Evolutionary conservation across 129 eudicot species (phyloP), one percentile per base, ranked within the genome.

Genomic region (Chrysanthemum lavandulifolium): DNA sequence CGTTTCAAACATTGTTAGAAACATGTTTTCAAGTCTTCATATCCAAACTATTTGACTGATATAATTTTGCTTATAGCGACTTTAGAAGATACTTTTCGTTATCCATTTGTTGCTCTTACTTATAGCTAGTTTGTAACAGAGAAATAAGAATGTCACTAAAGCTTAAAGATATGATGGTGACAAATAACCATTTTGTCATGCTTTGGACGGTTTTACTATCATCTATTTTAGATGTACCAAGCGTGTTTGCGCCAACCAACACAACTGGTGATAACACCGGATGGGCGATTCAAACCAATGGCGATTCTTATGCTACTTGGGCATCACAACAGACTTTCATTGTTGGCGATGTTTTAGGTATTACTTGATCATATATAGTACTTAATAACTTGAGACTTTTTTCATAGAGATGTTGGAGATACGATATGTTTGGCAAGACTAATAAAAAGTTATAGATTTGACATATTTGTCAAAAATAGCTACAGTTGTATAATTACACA

Each of bases 331-430:
- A 77, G 4, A 69, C 61, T 2, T 80, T 69, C n/a, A 33, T 53
- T 13, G 75, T 62, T 4, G 83, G 80, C 21, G 87, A 79, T 64
- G 49, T 67, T 73, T 66, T 83, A 52, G 84, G 84, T 83, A 76
- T 51, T 18, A n/a, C 18, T 7, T 73, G 40, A 60, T 4, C 45
- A 12, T 16, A 12, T 11, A 27, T 40, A 62, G 2, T 18, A n/a
- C 18, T 8, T 73, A 58, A 47, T 4, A 23, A 23, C 25, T 23
- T 23, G 1, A 23, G 25, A 23, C 25, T 1, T 23, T 23, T 23
- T 23, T 23, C 25, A 23, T 23, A 23, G 1, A 23, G 25, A 23
- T 23, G 25, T 23, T 23, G 25, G 25, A 23, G 25, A 23, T 23
- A 23, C 47, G 4, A 4, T 11, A 27, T 16, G 31, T 7, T 62